Percentiles rank a stretch among this genome's conserved stretches.
Conservation (phyloP, 2,329 filamentous ascomycete genomes). For the Fusarium cyanostomum region DNA sequence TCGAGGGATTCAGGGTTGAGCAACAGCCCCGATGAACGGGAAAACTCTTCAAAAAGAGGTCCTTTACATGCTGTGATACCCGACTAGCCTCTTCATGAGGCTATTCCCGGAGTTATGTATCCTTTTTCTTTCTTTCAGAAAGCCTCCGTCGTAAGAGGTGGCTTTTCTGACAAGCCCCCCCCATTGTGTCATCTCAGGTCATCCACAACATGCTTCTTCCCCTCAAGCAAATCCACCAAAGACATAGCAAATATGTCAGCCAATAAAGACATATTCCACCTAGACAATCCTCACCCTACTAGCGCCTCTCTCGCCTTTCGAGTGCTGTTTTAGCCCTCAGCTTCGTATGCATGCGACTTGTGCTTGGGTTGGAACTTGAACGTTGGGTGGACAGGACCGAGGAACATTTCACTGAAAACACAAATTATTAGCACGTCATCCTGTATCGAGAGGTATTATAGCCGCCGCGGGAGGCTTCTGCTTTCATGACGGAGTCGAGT, state of each 20-base stretch:
- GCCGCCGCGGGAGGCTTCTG: neutral
- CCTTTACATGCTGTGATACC: neutral
- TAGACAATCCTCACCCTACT: neutral
- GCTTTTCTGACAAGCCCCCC: too few relatives aligned
- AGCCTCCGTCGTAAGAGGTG: too few relatives aligned
- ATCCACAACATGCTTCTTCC: neutral
- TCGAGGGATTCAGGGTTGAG: too few relatives aligned
- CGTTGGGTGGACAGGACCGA: slow-evolving; percentile 86
- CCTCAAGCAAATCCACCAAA: neutral
- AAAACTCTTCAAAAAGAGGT: neutral
- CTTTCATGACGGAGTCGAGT: neutral
- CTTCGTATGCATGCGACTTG: slow-evolving; percentile 91
- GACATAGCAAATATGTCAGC: slow-evolving; percentile 2
- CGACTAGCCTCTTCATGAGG: neutral
- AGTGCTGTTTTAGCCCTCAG: slow-evolving; percentile 64
- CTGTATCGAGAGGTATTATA: neutral
- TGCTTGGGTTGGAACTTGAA: slow-evolving; percentile 98
- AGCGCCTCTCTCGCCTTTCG: neutral
- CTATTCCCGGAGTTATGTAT: neutral
- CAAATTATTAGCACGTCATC: slow-evolving; percentile 20
- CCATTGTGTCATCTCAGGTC: neutral
- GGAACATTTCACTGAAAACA: slow-evolving; percentile 86
- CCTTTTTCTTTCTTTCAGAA: neutral
- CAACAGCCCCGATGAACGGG: neutral
- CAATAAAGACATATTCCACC: neutral